Evolutionary conservation across 768 basidiomycete genomes (phyloP).

Genomic region (Pleurotus cornucopiae): DNA sequence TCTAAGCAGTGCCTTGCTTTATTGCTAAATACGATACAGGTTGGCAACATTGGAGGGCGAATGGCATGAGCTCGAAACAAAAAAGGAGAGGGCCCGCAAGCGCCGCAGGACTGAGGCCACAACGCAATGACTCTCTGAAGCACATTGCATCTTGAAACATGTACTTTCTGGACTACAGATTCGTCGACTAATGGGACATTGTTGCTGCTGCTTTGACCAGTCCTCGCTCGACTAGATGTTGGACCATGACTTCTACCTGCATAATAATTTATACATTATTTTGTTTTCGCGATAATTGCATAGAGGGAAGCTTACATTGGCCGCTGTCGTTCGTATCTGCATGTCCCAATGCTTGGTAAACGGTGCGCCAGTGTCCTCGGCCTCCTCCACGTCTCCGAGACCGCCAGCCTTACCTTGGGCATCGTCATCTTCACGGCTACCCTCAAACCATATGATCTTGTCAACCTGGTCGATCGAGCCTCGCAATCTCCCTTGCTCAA

Average conservation of each 20-base stretch:
- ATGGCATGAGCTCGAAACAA: constrained; percentile 98
- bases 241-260: constrained; percentile 85
- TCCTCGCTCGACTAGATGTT: constrained; percentile 70
- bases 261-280: constrained; percentile 8
- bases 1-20: constrained; percentile 4
- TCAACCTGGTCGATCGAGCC: constrained; percentile 97
- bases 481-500: constrained; percentile 91
- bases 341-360: constrained; percentile 96
- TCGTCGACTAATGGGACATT: constrained; percentile 3
- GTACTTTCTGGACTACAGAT: constrained; percentile 19
- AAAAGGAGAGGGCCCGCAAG: constrained; percentile 83
- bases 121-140: constrained; percentile 27
- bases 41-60: constrained; percentile 83
- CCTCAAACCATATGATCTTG: constrained; percentile 91
- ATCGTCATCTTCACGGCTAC: constrained; percentile 79
- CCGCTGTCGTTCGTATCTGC: constrained; percentile 84
- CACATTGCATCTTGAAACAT: constrained; percentile 5
- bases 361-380: constrained; percentile 82
- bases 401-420: constrained; percentile 95
- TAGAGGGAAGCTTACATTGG: constrained; percentile 54
- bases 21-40: constrained; percentile 32
- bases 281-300: neutral
- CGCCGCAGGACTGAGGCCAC: constrained; percentile 60
- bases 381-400: constrained; percentile 83
- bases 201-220: constrained; percentile 41